Base-by-base conservation (phyloP, 108 stramenopile genomes). In the Parietichytrium sp. region DNA sequence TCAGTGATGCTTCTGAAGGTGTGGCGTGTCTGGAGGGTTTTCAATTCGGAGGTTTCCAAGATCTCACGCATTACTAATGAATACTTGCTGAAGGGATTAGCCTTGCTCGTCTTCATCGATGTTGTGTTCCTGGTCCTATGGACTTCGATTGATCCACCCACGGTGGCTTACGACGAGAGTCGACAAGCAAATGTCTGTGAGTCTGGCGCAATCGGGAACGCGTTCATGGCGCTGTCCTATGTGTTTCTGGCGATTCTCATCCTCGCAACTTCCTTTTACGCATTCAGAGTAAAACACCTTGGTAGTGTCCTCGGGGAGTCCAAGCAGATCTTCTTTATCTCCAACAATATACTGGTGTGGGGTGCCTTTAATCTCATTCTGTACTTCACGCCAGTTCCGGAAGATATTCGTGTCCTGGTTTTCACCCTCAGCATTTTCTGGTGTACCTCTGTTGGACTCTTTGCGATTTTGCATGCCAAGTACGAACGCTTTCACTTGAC, bases 21-120 rank as follows among this genome's bases (percentile, higher is more conserved):
- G n/a, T 72, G 61, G 61, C 61, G 61, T 42, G 61, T 72, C 42
- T 72, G 61, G 61, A 33, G 61, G 23, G 61, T 72, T n/a, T 72
- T 72, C 25, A 45, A 72, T 42, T 33, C 38, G 0, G 38, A 33
- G n/a, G 61, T 33, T 25, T 33, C 36, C 42, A 42, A 33, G 6
- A n/a, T n/a, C n/a, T 45, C 38, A 1, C 61, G 45, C 42, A 45
- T 72, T 10, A 72, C 61, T 25, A 42, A 72, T 42, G 20, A n/a
- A 23, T 72, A 45, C 61, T 25, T 72, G 42, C 61, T 72, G 20
- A 36, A 45, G 61, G 45, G 36, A 33, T 13, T 72, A 10, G 61
- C 38, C 13, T 12, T 6, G 10, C 42, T 72, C 38, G 61, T 72
- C 10, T n/a, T 25, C 42, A 2, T 72, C 42, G 61, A 72, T 25